A percentile compares a stretch with the other conserved stretches of the same genome.
Conservation (phyloP, 176 grass and related monocot species). For the Dendrocalamus sinicus region DNA sequence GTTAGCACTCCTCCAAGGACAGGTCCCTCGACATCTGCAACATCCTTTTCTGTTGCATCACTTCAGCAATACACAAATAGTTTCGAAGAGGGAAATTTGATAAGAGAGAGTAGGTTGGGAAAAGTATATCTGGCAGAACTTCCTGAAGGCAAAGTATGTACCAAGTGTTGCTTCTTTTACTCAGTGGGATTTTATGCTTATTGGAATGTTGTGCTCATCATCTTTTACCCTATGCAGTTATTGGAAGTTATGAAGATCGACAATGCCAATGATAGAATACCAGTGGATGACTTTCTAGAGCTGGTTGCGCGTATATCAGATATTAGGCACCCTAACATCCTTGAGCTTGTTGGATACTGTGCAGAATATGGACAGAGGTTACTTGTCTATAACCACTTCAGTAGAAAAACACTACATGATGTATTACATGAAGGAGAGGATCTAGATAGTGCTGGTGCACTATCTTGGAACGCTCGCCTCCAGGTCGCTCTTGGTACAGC, state of each 20-base stretch:
- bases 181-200: conserved; percentile 18
- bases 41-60: conserved; percentile 69
- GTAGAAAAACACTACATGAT: conserved; percentile 75
- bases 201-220: conserved; percentile 29
- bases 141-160: conserved; percentile 68
- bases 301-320: conserved; percentile 68
- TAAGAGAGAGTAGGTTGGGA: conserved; percentile 71
- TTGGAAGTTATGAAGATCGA: conserved; percentile 97
- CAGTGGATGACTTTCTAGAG: conserved; percentile 67
- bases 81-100: conserved; percentile 74
- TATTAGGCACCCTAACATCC: conserved; percentile 72
- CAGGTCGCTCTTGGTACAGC: conserved; percentile 67
- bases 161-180: conserved; percentile 37
- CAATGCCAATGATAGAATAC: conserved; percentile 82
- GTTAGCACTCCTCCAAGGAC: conserved; percentile 56
- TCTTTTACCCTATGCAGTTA: conserved; percentile 60
- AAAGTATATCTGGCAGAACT: conserved; percentile 75
- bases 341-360: conserved; percentile 89
- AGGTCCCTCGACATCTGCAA: conserved; percentile 64
- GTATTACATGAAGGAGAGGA: conserved; percentile 61
- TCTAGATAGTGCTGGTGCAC: conserved; percentile 41
- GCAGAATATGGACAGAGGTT: conserved; percentile 74
- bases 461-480: conserved; percentile 76
- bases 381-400: conserved; percentile 88
- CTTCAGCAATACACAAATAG: conserved; percentile 93